Evolutionary conservation across 1,284 basidiomycete genomes (phyloP).

Genomic region (Naganishia sp.): DNA sequence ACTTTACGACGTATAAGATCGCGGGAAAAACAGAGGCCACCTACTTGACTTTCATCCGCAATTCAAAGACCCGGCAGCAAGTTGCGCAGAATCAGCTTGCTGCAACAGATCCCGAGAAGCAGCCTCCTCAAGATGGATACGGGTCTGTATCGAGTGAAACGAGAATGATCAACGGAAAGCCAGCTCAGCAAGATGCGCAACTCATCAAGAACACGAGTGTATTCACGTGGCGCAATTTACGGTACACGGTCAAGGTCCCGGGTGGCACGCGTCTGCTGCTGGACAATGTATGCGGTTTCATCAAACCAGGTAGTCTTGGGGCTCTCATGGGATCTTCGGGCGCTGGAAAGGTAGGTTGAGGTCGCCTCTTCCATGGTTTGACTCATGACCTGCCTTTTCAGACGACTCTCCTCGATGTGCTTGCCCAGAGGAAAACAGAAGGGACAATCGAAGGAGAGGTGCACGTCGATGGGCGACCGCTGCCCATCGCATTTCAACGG

Average conservation of each 20-base stretch:
- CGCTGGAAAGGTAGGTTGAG: constrained; percentile 40
- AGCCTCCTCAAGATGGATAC: background rate
- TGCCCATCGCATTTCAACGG: constrained; percentile 57
- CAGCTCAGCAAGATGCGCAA: background rate
- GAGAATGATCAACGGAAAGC: constrained; percentile 15
- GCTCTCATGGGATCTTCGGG: constrained; percentile 56
- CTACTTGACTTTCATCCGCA: constrained; percentile 4
- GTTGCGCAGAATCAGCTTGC: background rate
- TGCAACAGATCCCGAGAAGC: background rate
- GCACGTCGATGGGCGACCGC: constrained; percentile 55
- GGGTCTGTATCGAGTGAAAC: constrained; percentile 1
- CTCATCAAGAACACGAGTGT: constrained; percentile 21
- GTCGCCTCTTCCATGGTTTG: constrained; percentile 27
- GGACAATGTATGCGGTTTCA: constrained; percentile 58
- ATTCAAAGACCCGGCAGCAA: background rate
- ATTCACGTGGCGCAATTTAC: constrained; percentile 56
- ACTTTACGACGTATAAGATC: constrained; percentile 8
- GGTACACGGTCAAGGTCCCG: constrained; percentile 55
- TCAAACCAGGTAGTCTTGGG: constrained; percentile 57
- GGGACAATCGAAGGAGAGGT: constrained; percentile 53
- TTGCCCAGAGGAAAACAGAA: constrained; percentile 52
- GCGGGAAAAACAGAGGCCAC: constrained; percentile 4
- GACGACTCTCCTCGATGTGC: constrained; percentile 55
- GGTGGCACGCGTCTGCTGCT: constrained; percentile 54
- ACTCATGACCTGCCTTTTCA: constrained; percentile 40